These are phyloP conservation scores for Podospora sp. DNA, from an alignment of 495 filamentous ascomycete genomes.

Conservation along the genomic window DNA sequence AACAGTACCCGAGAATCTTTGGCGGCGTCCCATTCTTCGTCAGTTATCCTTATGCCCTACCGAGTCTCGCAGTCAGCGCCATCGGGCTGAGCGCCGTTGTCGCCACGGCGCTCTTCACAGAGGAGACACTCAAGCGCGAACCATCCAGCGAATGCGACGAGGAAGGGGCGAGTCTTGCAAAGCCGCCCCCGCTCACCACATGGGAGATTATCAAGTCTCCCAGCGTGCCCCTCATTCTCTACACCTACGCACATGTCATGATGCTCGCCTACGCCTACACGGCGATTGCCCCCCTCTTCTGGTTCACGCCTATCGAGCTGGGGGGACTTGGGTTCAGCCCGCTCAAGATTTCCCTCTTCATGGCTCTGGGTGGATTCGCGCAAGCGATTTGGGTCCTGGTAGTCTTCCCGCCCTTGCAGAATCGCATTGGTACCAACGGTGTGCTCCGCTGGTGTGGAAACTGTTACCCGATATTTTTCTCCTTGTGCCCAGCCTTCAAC, in stretches of 20 bases:
- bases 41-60: slow-evolving; percentile 65
- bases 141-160: slow-evolving; percentile 15
- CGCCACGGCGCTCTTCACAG: slow-evolving; percentile 50
- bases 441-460: slow-evolving; percentile 56
- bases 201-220: slow-evolving; percentile 60
- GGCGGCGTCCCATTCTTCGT: slow-evolving; percentile 57
- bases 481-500: slow-evolving; percentile 52
- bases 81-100: slow-evolving; percentile 55
- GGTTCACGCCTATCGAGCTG: slow-evolving; percentile 55
- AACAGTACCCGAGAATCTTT: slow-evolving; percentile 60
- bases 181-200: slow-evolving; percentile 44
- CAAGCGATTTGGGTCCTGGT: slow-evolving; percentile 68
- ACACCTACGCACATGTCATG: slow-evolving; percentile 62
- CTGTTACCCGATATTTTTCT: slow-evolving; percentile 63
- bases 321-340: slow-evolving; percentile 66
- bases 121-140: slow-evolving; percentile 54
- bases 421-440: slow-evolving; percentile 60
- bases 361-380: slow-evolving; percentile 59
- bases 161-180: slow-evolving; percentile 34
- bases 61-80: slow-evolving; percentile 55
- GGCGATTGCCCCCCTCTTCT: slow-evolving; percentile 64
- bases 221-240: slow-evolving; percentile 64
- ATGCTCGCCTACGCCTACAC: slow-evolving; percentile 66
- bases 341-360: slow-evolving; percentile 59
- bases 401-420: slow-evolving; percentile 63